Evolutionary conservation across 306 rosid species (phyloP), one percentile per base, ranked within the genome.

Genomic region (Potentilla sterilis): DNA sequence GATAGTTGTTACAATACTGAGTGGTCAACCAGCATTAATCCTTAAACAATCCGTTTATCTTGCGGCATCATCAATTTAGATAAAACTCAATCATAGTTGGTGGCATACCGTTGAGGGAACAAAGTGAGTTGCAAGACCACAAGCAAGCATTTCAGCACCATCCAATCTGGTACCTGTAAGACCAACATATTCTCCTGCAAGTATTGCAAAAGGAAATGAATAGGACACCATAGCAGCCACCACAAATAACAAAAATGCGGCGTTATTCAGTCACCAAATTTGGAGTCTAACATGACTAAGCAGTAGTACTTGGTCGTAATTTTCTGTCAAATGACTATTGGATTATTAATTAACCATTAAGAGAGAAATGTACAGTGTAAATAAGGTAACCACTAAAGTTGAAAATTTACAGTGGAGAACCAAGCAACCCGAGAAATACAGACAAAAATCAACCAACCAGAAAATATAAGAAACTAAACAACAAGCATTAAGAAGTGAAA

Each of bases 101-200:
- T 46, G 78, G 76, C 77, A 61, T 89, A 92, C 98, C 69, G 68
- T 63, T 69, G 97, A 90, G 69, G 87, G 83, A 46, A 95, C 97
- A 86, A 87, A 90, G 88, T 95, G 98, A 66, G 98, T 92, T 59
- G 97, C 97, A 87, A 95, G 98, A 77, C 96, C 96, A 78, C 96
- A 92, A 4, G 86, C 88, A 85, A 95, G 90, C 98, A 95, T 89
- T 89, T 95, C 97, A 70, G 97, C 96, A 81, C 92, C 97, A 89
- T 92, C 92, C 92, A 95, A 83, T 84, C 97, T 87, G 55, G 97
- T 79, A 75, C 97, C 96, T 1, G 93, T 89, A 73, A 95, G 96
- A 82, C 97, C 97, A 80, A 83, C 92, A 84, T 92, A 92, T 82
- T 95, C 98, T 66, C 98, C 98, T 95, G 97, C 91, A 81, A 77